A percentile compares a stretch with the other conserved stretches of the same genome.
These are phyloP conservation scores for Coniferiporia weirii DNA, from an alignment of 1,284 basidiomycete genomes.

Conservation along the genomic window DNA sequence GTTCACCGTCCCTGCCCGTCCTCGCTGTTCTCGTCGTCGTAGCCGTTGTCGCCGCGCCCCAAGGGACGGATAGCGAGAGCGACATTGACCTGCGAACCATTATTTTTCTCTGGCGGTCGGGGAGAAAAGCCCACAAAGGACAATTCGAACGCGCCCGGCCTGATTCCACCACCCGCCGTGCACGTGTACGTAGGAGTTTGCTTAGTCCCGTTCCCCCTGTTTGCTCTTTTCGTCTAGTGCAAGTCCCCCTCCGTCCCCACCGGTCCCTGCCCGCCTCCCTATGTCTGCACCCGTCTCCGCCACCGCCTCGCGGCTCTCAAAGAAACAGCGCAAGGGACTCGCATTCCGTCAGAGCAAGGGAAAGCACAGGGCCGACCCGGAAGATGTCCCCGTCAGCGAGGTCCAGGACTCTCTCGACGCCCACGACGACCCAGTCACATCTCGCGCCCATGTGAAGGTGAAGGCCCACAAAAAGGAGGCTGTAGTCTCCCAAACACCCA, in stretches of 20 bases:
- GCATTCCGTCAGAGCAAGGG: slow-evolving; percentile 21
- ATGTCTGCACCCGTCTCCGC: neutral
- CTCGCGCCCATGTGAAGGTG: neutral
- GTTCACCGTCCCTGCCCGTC: neutral
- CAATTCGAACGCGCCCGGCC: neutral
- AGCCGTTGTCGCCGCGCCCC: slow-evolving; percentile 3
- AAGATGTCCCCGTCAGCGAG: slow-evolving; percentile 10
- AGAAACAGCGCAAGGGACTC: slow-evolving; percentile 20
- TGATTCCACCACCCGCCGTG: neutral
- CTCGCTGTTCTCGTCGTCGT: neutral
- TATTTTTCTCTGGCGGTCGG: no score
- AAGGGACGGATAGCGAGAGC: slow-evolving; percentile 1
- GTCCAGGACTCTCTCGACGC: neutral
- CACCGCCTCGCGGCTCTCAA: slow-evolving; percentile 14
- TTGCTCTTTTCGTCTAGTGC: neutral
- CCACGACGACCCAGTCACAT: neutral
- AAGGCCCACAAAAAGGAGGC: neutral
- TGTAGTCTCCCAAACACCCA: neutral
- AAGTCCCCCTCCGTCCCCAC: neutral
- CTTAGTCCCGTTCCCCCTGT: slow-evolving; percentile 8
- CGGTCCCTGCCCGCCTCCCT: neutral
- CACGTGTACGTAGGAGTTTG: slow-evolving; percentile 14
- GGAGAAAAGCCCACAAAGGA: no score
- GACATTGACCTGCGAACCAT: slow-evolving; percentile 5
- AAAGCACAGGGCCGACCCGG: slow-evolving; percentile 17